Conservation (phyloP, 495 filamentous ascomycete species). For the Hypoxylon lienhwacheense region DNA sequence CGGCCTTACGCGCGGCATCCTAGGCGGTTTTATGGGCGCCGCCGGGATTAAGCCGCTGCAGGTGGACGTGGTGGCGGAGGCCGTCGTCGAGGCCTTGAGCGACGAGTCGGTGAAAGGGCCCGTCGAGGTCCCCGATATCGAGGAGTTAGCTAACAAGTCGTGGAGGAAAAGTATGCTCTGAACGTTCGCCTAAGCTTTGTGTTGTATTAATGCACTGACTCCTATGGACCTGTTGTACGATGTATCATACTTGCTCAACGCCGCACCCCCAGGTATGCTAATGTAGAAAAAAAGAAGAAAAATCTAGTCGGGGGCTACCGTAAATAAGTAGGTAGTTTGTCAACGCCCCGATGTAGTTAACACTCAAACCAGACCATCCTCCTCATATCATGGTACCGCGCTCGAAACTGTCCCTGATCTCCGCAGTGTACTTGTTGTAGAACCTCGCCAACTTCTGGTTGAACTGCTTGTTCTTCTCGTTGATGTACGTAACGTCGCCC, state of each 20-base stretch:
- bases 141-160: slow-evolving; percentile 69
- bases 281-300: no score
- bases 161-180: slow-evolving; percentile 84
- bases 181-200: slow-evolving; percentile 20
- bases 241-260: slow-evolving; percentile 37
- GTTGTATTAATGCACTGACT: slow-evolving; percentile 31
- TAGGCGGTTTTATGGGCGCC: slow-evolving; percentile 73
- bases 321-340: no score
- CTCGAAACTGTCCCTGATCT: slow-evolving; percentile 97
- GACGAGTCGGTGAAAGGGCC: slow-evolving; percentile 69
- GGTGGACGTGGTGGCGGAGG: slow-evolving; percentile 81
- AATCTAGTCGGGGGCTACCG: no score
- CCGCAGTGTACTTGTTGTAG: slow-evolving; percentile 98
- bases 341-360: slow-evolving; percentile 13
- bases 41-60: slow-evolving; percentile 84
- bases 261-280: slow-evolving; percentile 13
- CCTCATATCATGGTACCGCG: slow-evolving; percentile 83
- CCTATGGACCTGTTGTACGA: no score
- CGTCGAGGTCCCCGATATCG: slow-evolving; percentile 68
- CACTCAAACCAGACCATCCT: slow-evolving; percentile 1
- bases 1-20: slow-evolving; percentile 66
- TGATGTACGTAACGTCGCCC: slow-evolving; percentile 95
- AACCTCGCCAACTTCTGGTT: slow-evolving; percentile 94
- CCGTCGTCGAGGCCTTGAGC: slow-evolving; percentile 75
- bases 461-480: slow-evolving; percentile 99